Evolutionary conservation across 495 filamentous ascomycete genomes (phyloP).

Genomic region (Daldinia decipiens): DNA sequence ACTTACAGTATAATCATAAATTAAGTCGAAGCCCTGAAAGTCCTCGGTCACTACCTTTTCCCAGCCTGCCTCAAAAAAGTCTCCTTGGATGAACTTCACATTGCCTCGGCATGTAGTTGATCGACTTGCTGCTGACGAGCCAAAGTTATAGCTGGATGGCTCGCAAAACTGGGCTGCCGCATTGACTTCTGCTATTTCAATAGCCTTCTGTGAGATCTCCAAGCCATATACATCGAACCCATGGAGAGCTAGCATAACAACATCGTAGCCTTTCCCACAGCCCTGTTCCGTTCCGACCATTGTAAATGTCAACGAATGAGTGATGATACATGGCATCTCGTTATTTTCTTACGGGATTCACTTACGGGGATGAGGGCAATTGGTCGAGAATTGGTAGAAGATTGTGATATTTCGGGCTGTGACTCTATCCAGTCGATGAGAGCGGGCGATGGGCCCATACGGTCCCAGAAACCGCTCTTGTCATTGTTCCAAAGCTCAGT

Average conservation of each 20-base stretch:
- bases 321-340: not conserved
- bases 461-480: constrained; percentile 55
- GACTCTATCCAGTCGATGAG: constrained; percentile 56
- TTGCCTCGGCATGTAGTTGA: constrained; percentile 58
- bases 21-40: constrained; percentile 71
- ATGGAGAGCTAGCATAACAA: constrained; percentile 71
- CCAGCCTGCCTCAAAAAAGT: constrained; percentile 79
- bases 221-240: constrained; percentile 79
- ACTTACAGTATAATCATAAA: constrained; percentile 83
- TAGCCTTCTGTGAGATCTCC: constrained; percentile 68
- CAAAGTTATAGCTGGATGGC: constrained; percentile 57
- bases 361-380: constrained; percentile 26
- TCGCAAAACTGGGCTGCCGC: constrained; percentile 24
- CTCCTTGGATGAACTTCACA: constrained; percentile 66
- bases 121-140: constrained; percentile 44
- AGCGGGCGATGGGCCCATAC: constrained; percentile 56
- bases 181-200: constrained; percentile 61
- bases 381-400: not conserved
- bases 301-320: not conserved
- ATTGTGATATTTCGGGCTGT: constrained; percentile 2
- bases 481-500: constrained; percentile 52
- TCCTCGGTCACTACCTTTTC: constrained; percentile 50
- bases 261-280: constrained; percentile 79
- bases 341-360: not conserved
- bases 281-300: constrained; percentile 52